These are phyloP conservation scores for Wallacemonas sp. DNA, from an alignment of 208 protist genomes.

Conservation along the genomic window DNA sequence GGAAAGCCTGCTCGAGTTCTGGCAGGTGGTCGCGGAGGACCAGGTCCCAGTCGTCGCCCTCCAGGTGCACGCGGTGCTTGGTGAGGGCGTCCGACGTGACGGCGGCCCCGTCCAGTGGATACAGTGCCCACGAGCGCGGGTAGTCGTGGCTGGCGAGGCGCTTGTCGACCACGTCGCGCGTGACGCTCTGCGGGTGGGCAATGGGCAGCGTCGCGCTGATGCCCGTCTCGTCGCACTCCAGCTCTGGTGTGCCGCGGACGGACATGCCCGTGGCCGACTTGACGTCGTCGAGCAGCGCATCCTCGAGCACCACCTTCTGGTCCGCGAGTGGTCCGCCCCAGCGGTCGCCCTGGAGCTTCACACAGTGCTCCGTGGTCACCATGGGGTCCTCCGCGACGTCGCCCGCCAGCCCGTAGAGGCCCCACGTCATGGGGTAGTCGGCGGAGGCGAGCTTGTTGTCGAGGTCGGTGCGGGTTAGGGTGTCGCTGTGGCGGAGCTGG, in stretches of 20 bases:
- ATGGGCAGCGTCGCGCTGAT: conserved; percentile 5
- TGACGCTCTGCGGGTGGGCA: conserved; percentile 12
- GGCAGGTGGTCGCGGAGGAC: conserved; percentile 29
- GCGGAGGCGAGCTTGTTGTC: conserved; percentile 22
- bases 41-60: conserved; percentile 42
- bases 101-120: neutral
- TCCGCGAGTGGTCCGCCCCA: conserved; percentile 11
- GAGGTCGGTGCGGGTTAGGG: conserved; percentile 18
- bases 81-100: conserved; percentile 21
- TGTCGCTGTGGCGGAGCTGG: conserved; percentile 19
- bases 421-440: conserved; percentile 41
- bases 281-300: conserved; percentile 26
- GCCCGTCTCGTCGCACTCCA: conserved; percentile 13
- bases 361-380: conserved; percentile 28
- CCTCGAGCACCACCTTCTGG: conserved; percentile 1
- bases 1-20: conserved; percentile 31
- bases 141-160: conserved; percentile 14
- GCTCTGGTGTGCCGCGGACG: conserved; percentile 5
- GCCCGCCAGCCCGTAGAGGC: conserved; percentile 26
- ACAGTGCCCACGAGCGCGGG: conserved; percentile 9
- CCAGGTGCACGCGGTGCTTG: conserved; percentile 38
- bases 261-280: conserved; percentile 9
- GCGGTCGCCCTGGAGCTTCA: conserved; percentile 23
- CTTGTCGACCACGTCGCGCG: conserved; percentile 12
- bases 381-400: neutral